These are phyloP conservation scores for Breynia disticha DNA, from an alignment of 441 rosid genomes.

Conservation along the genomic window DNA sequence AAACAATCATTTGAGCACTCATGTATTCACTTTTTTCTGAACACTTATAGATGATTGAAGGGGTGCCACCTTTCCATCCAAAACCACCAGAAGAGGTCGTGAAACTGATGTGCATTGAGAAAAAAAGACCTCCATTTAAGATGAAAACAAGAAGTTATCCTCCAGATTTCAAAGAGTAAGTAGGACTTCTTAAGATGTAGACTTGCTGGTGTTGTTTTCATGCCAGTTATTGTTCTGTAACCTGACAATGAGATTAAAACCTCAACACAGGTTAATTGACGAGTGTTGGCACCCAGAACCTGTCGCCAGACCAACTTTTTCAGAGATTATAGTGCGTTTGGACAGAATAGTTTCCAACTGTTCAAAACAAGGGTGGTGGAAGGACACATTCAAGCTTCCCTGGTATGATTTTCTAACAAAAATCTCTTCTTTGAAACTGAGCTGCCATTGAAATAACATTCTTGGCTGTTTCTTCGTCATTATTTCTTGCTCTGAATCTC, in stretches of 20 bases:
- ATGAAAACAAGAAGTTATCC: conserved; percentile 60
- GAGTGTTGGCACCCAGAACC: conserved; percentile 70
- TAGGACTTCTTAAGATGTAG: conserved; percentile 3
- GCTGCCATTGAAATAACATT: not conserved
- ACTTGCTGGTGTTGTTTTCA: too few species aligned
- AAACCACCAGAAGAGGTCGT: conserved; percentile 64
- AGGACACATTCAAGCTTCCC: conserved; percentile 66
- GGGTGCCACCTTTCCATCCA: conserved; percentile 75
- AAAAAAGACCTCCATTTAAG: conserved; percentile 69
- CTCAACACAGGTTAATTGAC: conserved; percentile 51
- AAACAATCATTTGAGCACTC: not conserved
- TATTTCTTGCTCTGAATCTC: too few species aligned
- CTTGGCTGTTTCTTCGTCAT: too few species aligned
- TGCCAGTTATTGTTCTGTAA: not conserved
- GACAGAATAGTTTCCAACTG: conserved; percentile 48
- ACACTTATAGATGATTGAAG: conserved; percentile 73
- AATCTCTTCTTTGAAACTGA: not conserved
- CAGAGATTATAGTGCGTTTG: conserved; percentile 63
- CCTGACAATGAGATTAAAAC: not conserved
- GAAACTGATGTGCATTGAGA: conserved; percentile 60
- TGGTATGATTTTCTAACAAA: conserved; percentile 30
- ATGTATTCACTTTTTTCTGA: conserved; percentile 11
- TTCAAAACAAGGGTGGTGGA: conserved; percentile 83
- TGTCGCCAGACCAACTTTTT: conserved; percentile 49
- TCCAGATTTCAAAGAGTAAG: conserved; percentile 81